phyloP scores from a whole-genome alignment of 2,329 filamentous ascomycete species.

The Chrysosporium queenslandicum region DNA sequence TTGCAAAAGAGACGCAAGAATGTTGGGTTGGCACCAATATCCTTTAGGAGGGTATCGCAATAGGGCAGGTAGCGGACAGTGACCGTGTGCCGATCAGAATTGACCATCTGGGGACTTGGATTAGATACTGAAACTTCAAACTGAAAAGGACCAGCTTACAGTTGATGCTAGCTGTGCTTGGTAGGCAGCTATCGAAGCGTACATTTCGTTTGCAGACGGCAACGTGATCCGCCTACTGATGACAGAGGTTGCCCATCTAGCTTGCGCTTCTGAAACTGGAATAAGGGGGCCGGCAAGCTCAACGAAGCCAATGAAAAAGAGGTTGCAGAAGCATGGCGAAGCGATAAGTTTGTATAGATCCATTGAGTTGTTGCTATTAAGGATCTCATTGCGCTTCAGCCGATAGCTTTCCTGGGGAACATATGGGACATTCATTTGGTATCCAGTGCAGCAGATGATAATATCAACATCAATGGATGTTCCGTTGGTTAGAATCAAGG shows the following conservation, averaged over 20 bases:
- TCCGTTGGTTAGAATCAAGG: conserved; percentile 24
- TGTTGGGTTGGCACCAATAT: conserved; percentile 28
- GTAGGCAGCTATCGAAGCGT: conserved; percentile 21
- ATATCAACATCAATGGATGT: conserved; percentile 26
- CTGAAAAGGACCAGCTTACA: conserved; percentile 12
- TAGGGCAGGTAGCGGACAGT: conserved; percentile 25
- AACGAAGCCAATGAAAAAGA: conserved; percentile 29
- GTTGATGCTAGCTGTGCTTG: conserved; percentile 22
- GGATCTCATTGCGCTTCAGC: conserved; percentile 6
- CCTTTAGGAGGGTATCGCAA: conserved; percentile 27
- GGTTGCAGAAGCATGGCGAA: conserved; percentile 24
- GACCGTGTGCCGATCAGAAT: conserved; percentile 27
- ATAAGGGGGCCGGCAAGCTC: conserved; percentile 27
- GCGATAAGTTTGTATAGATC: conserved; percentile 29
- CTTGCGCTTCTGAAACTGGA: conserved; percentile 29
- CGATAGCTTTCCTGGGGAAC: conserved; percentile 19
- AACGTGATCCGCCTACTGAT: conserved; percentile 22
- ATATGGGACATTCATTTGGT: conserved; percentile 20
- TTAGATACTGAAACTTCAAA: background rate
- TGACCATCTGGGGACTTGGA: conserved; percentile 21
- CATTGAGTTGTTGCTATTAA: conserved; percentile 18
- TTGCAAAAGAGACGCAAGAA: conserved; percentile 23
- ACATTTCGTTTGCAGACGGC: conserved; percentile 23
- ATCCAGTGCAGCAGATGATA: conserved; percentile 30
- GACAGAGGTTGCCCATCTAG: conserved; percentile 27